Evolutionary conservation across 2,329 filamentous ascomycete species (phyloP).

Genomic region (Xylaria sp.): DNA sequence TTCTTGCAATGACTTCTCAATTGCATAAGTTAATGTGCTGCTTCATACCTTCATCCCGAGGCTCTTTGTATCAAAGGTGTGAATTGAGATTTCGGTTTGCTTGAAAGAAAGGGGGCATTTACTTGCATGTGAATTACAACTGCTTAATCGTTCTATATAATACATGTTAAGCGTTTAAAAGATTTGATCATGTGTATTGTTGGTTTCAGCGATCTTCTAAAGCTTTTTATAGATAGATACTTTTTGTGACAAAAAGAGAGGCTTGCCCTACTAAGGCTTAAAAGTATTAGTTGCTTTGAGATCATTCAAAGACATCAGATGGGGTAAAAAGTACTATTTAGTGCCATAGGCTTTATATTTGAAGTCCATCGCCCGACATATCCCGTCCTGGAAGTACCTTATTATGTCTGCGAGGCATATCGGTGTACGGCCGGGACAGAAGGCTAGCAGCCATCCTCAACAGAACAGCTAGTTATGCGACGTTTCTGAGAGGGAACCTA

Average conservation of each 20-base stretch:
- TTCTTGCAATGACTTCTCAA: no score
- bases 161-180: no score
- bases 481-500: background rate
- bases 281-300: slow-evolving; percentile 20
- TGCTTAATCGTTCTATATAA: no score
- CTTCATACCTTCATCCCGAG: no score
- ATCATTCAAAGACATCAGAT: slow-evolving; percentile 24
- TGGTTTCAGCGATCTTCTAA: background rate
- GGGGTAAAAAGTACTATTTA: slow-evolving; percentile 21
- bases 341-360: slow-evolving; percentile 19
- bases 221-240: background rate
- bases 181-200: background rate
- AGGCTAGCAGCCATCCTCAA: background rate
- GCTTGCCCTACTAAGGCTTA: no score
- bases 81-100: no score
- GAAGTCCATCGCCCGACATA: slow-evolving; percentile 19
- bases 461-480: background rate
- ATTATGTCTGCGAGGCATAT: background rate
- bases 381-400: slow-evolving; percentile 18
- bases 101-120: no score
- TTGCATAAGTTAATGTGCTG: no score
- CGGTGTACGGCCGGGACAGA: background rate
- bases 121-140: no score
- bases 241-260: background rate
- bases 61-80: no score